Conservation (phyloP, 495 filamentous ascomycete species). For the Penicillium samsonianum region DNA sequence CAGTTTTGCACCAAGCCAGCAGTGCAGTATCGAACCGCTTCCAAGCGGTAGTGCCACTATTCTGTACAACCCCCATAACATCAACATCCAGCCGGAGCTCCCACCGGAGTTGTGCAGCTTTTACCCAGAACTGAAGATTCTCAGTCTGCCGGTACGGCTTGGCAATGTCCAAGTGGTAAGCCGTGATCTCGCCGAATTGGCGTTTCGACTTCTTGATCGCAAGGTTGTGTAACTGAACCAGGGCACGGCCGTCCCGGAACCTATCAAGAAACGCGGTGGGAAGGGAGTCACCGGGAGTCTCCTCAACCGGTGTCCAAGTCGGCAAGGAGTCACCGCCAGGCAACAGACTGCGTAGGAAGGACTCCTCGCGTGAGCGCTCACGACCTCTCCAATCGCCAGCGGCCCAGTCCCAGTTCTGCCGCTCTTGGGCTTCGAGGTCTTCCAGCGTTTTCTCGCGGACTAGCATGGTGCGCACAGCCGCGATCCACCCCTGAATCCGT, state of each 20-base stretch:
- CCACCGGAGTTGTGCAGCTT: conserved; percentile 93
- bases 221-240: conserved; percentile 87
- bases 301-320: conserved; percentile 63
- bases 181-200: conserved; percentile 87
- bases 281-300: conserved; percentile 39
- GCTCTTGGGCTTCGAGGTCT: conserved; percentile 67
- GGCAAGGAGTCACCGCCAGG: conserved; percentile 59
- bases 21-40: conserved; percentile 77
- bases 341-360: conserved; percentile 70
- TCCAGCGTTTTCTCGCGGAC: conserved; percentile 74
- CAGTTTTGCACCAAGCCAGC: conserved; percentile 72
- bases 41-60: conserved; percentile 66
- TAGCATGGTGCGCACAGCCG: conserved; percentile 71
- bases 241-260: conserved; percentile 74
- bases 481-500: conserved; percentile 74
- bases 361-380: conserved; percentile 76
- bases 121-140: conserved; percentile 93
- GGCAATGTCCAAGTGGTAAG: conserved; percentile 81
- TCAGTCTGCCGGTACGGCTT: conserved; percentile 95
- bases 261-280: conserved; percentile 76
- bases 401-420: conserved; percentile 74
- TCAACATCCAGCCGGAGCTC: conserved; percentile 84
- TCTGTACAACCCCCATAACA: conserved; percentile 81
- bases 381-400: conserved; percentile 77
- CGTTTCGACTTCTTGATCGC: conserved; percentile 79